A percentile compares a stretch with the other conserved stretches of the same genome.
phyloP scores from a whole-genome alignment of 2,329 filamentous ascomycete species.

The Chaetomiaceae sp. region DNA sequence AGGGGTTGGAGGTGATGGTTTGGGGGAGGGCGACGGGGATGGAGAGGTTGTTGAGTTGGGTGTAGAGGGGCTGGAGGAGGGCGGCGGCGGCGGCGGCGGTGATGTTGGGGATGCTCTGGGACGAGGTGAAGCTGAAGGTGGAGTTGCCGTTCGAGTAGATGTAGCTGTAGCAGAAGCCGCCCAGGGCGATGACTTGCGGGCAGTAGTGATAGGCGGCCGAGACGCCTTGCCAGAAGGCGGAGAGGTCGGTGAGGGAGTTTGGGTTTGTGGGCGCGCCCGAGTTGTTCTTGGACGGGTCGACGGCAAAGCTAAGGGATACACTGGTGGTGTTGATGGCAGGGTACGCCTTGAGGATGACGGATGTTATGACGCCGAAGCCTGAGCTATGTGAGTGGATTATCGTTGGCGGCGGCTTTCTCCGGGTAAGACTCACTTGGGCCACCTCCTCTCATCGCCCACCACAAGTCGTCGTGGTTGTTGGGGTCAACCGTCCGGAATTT shows the following conservation, averaged over 20 bases:
- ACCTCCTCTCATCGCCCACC: slow-evolving; percentile 40
- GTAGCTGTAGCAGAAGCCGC: slow-evolving; percentile 28
- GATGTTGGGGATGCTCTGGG: slow-evolving; percentile 29
- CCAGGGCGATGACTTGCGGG: slow-evolving; percentile 20
- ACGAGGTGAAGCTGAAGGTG: slow-evolving; percentile 26
- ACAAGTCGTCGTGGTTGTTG: slow-evolving; percentile 37
- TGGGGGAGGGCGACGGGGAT: slow-evolving; percentile 23
- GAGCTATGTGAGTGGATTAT: background rate
- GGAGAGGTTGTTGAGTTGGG: slow-evolving; percentile 30
- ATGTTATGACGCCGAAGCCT: slow-evolving; percentile 26
- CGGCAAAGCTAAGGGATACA: slow-evolving; percentile 19
- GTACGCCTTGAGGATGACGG: slow-evolving; percentile 26
- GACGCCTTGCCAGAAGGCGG: slow-evolving; percentile 28
- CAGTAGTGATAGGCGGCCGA: slow-evolving; percentile 25
- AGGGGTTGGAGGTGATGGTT: slow-evolving; percentile 8
- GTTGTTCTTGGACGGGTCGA: slow-evolving; percentile 8
- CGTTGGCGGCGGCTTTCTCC: too few relatives aligned
- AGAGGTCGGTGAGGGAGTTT: slow-evolving; percentile 6
- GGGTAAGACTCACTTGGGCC: slow-evolving; percentile 26
- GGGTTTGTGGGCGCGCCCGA: slow-evolving; percentile 4
- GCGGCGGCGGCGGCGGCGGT: slow-evolving; percentile 28
- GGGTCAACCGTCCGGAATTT: slow-evolving; percentile 40
- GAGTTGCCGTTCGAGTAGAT: slow-evolving; percentile 27
- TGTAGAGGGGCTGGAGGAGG: slow-evolving; percentile 31
- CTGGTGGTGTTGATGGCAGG: slow-evolving; percentile 22